Evolutionary conservation across 768 basidiomycete genomes (phyloP).

Genomic region (Hericium erinaceus): DNA sequence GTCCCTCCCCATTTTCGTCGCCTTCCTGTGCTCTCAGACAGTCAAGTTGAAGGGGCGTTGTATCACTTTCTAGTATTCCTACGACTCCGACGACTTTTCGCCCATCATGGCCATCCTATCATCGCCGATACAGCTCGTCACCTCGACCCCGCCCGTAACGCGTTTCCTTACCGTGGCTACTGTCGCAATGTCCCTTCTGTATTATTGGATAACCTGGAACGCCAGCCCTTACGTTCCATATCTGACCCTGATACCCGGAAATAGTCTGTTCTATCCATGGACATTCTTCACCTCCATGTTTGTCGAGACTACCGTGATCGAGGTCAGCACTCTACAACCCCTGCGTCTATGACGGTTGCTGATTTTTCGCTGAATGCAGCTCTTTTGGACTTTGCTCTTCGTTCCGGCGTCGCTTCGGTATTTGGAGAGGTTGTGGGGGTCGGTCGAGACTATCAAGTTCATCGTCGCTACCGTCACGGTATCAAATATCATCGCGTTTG

Average conservation of each 20-base stretch:
- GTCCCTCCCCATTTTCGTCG: not conserved
- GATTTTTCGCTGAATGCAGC: conserved; percentile 33
- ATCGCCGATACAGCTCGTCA: conserved; percentile 57
- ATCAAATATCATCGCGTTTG: conserved; percentile 84
- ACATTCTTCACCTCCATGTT: conserved; percentile 83
- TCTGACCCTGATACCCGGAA: conserved; percentile 74
- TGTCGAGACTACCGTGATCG: conserved; percentile 75
- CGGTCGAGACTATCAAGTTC: conserved; percentile 78
- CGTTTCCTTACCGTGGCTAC: conserved; percentile 62
- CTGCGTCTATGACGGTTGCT: not conserved
- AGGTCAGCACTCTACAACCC: conserved; percentile 44
- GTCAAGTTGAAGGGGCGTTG: no score
- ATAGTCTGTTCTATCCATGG: conserved; percentile 84
- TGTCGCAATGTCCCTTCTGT: conserved; percentile 45
- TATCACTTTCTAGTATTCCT: no score
- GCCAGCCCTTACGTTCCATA: conserved; percentile 42
- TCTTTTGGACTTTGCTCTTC: conserved; percentile 64
- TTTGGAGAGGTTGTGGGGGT: conserved; percentile 92
- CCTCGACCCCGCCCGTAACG: conserved; percentile 73
- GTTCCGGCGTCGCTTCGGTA: conserved; percentile 82
- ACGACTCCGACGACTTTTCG: not conserved
- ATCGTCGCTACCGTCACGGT: conserved; percentile 66
- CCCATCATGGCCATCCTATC: conserved; percentile 63
- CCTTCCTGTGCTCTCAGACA: not conserved
- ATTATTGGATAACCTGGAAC: conserved; percentile 57